Evolutionary conservation across 345 rosid genomes (phyloP).

Genomic region (Syzygium grande): DNA sequence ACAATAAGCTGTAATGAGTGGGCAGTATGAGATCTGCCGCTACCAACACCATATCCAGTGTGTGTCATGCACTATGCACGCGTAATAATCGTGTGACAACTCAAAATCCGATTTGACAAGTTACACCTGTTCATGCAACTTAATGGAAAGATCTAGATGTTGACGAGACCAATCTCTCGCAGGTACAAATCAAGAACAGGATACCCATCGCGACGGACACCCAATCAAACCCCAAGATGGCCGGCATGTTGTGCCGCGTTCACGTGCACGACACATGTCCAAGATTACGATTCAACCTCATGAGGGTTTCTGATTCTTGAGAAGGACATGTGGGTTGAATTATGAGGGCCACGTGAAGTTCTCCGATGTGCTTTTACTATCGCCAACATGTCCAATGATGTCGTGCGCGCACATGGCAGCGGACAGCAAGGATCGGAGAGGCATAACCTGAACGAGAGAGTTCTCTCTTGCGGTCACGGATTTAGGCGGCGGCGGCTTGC

Average conservation of each 20-base stretch:
- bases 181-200: not conserved
- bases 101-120: not conserved
- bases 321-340: not conserved
- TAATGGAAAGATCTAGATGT: not conserved
- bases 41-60: not conserved
- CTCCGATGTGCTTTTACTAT: not conserved
- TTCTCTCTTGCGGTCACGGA: not conserved
- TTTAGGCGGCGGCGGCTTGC: not conserved
- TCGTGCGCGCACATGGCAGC: not conserved
- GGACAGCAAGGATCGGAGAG: not conserved
- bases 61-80: too few species aligned
- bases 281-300: not conserved
- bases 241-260: not conserved
- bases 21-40: not conserved
- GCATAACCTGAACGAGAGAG: not conserved
- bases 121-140: not conserved
- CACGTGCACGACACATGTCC: not conserved
- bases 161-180: not conserved
- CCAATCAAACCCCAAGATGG: not conserved
- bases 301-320: not conserved
- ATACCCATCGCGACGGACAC: not conserved
- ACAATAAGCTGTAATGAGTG: not conserved
- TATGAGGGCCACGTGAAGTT: not conserved
- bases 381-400: not conserved
- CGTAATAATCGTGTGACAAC: not conserved